Base-by-base conservation (phyloP, 306 rosid genomes). In the Lathyrus tuberosus region DNA sequence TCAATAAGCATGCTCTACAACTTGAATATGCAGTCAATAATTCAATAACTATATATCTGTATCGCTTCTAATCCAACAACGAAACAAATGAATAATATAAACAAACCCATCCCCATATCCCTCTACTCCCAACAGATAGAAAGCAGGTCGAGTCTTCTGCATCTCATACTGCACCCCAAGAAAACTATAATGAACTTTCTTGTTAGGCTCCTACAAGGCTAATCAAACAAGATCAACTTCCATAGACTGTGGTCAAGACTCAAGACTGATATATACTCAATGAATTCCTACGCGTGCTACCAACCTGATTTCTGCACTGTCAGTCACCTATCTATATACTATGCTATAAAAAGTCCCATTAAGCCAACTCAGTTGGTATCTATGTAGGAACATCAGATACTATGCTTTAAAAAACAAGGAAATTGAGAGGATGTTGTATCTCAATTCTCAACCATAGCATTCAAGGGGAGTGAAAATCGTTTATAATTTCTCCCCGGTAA, bases 401-500 rank as follows among this genome's bases (percentile, higher is more conserved):
- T 17, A 60, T 0, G 18, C 4, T 10, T 24, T 22, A 10, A 37
- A 20, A 37, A 61, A 62, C 35, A 63, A 12, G 33, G 18, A 10
- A 52, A 10, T 30, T 8, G 16, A 53, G 47, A 35, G 1, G 15
- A 44, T 31, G 12, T 11, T 26, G 6, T 6, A 18, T 43, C 57
- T 33, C 42, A 40, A 48, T 16, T 28, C 57, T 33, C 42, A 48
- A 48, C 35, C 52, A 67, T 41, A 33, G 14, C 57, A 72, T 14
- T 49, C 53, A 61, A 67, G 33, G 52, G 37, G 67, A 59, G 14
- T 49, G 33, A 26, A 67, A 69, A 28, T 20, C 4, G 16, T 42
- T 6, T 17, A 79, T 65, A 22, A 69, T 37, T 75, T 30, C 54
- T 30, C 28, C 28, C 16, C 0, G 11, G 30, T 47, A 76, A 78